Conservation (phyloP, 495 filamentous ascomycete species). For the Choiromyces venosus region DNA sequence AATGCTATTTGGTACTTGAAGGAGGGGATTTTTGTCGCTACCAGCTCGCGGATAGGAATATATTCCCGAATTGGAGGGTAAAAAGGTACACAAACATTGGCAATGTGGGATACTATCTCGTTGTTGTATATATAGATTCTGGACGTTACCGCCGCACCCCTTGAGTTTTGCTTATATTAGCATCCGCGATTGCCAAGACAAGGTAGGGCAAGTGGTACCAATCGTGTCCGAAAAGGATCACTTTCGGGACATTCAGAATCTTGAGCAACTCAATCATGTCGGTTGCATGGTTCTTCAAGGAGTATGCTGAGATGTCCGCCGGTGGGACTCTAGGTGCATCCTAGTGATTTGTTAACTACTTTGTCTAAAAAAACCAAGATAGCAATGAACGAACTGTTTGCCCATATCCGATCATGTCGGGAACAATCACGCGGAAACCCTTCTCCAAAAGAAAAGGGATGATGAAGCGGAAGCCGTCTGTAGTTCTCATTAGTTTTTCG, state of each 20-base stretch:
- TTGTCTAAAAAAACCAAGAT: background rate
- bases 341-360: conserved; percentile 40
- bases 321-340: conserved; percentile 56
- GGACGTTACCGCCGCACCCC: conserved; percentile 56
- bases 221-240: conserved; percentile 80
- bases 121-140: conserved; percentile 68
- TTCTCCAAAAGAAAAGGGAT: conserved; percentile 67
- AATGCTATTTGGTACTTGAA: conserved; percentile 82
- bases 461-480: conserved; percentile 68
- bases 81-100: conserved; percentile 75
- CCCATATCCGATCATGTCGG: conserved; percentile 79
- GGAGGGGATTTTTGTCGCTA: background rate
- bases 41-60: conserved; percentile 34
- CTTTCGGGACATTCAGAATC: conserved; percentile 53
- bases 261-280: conserved; percentile 63
- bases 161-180: conserved; percentile 24
- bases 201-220: conserved; percentile 57
- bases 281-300: conserved; percentile 61
- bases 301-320: conserved; percentile 53
- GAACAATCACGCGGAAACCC: conserved; percentile 66
- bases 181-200: background rate
- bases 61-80: conserved; percentile 49
- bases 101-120: conserved; percentile 62
- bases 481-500: background rate
- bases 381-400: conserved; percentile 52